These are phyloP conservation scores for Porpolomopsis calyptriformis DNA, from an alignment of 768 basidiomycete species.

Conservation along the genomic window DNA sequence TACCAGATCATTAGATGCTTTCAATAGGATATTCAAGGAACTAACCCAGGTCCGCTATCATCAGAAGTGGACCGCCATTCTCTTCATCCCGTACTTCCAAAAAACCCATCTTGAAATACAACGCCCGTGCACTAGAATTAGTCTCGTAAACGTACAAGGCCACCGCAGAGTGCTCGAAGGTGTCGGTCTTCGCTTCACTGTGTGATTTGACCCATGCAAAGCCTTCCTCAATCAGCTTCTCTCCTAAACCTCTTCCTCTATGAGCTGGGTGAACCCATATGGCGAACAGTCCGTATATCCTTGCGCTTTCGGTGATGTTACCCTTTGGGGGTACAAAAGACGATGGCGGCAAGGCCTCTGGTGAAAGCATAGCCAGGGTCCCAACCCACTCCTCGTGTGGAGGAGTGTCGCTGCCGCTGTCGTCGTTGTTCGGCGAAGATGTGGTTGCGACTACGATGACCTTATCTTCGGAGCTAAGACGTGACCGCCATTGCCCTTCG, in stretches of 20 bases:
- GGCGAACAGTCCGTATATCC: not conserved
- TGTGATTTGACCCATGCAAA: not conserved
- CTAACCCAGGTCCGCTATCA: too few relatives aligned
- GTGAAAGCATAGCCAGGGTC: not conserved
- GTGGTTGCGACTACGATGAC: not conserved
- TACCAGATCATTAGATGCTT: too few relatives aligned
- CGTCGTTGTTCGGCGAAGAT: not conserved
- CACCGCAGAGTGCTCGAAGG: not conserved
- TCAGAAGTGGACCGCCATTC: not conserved
- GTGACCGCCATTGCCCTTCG: not conserved
- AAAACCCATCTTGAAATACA: not conserved
- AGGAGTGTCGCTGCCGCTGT: not conserved
- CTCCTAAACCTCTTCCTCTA: not conserved
- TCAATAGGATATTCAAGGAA: too few relatives aligned
- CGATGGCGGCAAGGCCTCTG: not conserved
- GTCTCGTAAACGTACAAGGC: not conserved
- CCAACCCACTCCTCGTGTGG: not conserved
- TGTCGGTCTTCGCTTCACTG: not conserved
- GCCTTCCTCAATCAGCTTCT: not conserved
- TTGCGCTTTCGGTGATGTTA: not conserved
- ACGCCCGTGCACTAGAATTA: not conserved
- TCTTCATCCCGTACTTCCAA: not conserved
- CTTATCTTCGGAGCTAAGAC: not conserved
- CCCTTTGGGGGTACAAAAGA: not conserved
- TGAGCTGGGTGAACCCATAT: conserved; percentile 1